Conservation (phyloP, 495 filamentous ascomycete species). For the Acidiella bohemica region DNA sequence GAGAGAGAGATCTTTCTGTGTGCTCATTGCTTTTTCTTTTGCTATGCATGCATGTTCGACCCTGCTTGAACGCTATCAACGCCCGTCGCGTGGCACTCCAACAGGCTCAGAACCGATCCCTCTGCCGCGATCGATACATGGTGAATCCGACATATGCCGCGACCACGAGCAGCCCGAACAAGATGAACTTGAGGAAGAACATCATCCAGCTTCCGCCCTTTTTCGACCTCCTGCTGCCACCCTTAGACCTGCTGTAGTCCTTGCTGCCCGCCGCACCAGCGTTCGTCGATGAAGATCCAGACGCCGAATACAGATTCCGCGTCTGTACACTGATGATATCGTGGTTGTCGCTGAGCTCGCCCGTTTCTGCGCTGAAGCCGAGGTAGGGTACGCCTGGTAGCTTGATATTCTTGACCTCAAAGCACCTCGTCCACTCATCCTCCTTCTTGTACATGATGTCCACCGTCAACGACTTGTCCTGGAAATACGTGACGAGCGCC, state of each 20-base stretch:
- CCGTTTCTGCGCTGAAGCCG: constrained; percentile 90
- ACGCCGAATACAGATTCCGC: constrained; percentile 64
- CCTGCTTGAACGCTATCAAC: constrained; percentile 18
- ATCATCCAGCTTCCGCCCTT: constrained; percentile 65
- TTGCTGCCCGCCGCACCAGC: constrained; percentile 23
- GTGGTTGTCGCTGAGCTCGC: constrained; percentile 94
- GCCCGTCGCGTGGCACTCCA: too few relatives aligned
- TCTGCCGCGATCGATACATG: constrained; percentile 58
- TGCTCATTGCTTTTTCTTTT: too few relatives aligned
- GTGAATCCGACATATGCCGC: constrained; percentile 78
- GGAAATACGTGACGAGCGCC: constrained; percentile 83
- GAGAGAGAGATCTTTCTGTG: too few relatives aligned
- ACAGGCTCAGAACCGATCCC: constrained; percentile 71
- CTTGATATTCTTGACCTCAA: constrained; percentile 52
- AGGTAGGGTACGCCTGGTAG: constrained; percentile 88
- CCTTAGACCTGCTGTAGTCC: constrained; percentile 28
- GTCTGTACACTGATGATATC: constrained; percentile 83
- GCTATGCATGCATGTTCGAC: too few relatives aligned
- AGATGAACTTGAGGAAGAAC: constrained; percentile 76
- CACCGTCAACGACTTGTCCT: constrained; percentile 81
- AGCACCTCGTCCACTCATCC: constrained; percentile 80
- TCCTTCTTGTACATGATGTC: constrained; percentile 89
- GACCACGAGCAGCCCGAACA: constrained; percentile 55
- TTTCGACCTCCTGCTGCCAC: constrained; percentile 5
- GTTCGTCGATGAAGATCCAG: constrained; percentile 37